These are phyloP conservation scores for Leishmania tropica DNA, from an alignment of 208 protist species.

Conservation along the genomic window DNA sequence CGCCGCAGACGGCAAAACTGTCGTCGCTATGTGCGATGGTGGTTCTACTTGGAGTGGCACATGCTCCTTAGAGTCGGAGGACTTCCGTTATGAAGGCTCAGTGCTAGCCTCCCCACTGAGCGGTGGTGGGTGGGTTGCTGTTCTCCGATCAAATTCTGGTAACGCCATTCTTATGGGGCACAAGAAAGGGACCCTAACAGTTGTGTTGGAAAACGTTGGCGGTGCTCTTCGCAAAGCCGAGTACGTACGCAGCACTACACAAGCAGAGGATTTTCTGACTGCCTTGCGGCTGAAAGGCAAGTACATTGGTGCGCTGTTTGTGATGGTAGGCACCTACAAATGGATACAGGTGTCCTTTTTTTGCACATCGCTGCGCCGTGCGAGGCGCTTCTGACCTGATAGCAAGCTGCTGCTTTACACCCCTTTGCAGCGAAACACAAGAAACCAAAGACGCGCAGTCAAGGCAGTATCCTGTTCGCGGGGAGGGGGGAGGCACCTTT, in stretches of 20 bases:
- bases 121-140: slow-evolving; percentile 30
- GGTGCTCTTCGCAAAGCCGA: not conserved
- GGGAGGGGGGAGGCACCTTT: not conserved
- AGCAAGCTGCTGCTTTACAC: not conserved
- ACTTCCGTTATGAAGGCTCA: slow-evolving; percentile 8
- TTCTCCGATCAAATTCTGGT: slow-evolving; percentile 1
- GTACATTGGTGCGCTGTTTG: slow-evolving; percentile 56
- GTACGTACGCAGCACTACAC: slow-evolving; percentile 9
- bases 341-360: slow-evolving; percentile 35
- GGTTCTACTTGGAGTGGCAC: slow-evolving; percentile 12
- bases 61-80: slow-evolving; percentile 16
- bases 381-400: slow-evolving; percentile 21
- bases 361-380: slow-evolving; percentile 10
- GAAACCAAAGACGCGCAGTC: not conserved
- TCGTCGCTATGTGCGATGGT: slow-evolving; percentile 15
- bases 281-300: slow-evolving; percentile 37
- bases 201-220: not conserved
- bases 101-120: slow-evolving; percentile 24
- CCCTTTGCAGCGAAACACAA: not conserved
- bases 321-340: slow-evolving; percentile 57
- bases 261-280: slow-evolving; percentile 7
- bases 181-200: slow-evolving; percentile 4
- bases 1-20: slow-evolving; percentile 14
- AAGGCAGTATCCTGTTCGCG: not conserved
- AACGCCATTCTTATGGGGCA: slow-evolving; percentile 11